Evolutionary conservation across 768 basidiomycete species (phyloP).

Genomic region (Inosperma sp.): DNA sequence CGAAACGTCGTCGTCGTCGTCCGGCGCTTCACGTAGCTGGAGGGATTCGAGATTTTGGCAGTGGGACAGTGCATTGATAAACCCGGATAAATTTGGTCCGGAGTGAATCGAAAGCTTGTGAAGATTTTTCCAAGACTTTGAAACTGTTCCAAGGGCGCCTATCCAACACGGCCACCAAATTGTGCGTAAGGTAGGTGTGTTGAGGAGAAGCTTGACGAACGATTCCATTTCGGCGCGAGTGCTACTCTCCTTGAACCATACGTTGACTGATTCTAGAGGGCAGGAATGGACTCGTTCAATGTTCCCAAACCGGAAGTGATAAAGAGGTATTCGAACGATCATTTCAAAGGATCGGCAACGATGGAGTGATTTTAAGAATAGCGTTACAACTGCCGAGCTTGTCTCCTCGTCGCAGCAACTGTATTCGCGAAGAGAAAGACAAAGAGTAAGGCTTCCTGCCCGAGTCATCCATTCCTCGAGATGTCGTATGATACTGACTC

Average conservation of each 20-base stretch:
- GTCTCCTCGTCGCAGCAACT: neutral
- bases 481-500: neutral
- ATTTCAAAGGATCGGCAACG: constrained; percentile 1
- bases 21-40: neutral
- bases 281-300: neutral
- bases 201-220: neutral
- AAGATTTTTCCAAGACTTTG: neutral
- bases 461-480: neutral
- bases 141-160: neutral
- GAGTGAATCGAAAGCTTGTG: neutral
- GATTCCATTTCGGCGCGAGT: neutral
- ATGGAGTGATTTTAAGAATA: neutral
- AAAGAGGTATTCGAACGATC: neutral
- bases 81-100: neutral
- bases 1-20: neutral
- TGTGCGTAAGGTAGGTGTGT: neutral
- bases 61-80: neutral
- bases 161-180: neutral
- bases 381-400: neutral
- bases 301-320: neutral
- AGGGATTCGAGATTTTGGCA: neutral
- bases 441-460: neutral
- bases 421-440: neutral
- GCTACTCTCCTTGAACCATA: neutral
- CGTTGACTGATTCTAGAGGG: neutral